Evolutionary conservation across 1,139 yeast genomes (phyloP).

Genomic region (Blastobotrys serpentis): DNA sequence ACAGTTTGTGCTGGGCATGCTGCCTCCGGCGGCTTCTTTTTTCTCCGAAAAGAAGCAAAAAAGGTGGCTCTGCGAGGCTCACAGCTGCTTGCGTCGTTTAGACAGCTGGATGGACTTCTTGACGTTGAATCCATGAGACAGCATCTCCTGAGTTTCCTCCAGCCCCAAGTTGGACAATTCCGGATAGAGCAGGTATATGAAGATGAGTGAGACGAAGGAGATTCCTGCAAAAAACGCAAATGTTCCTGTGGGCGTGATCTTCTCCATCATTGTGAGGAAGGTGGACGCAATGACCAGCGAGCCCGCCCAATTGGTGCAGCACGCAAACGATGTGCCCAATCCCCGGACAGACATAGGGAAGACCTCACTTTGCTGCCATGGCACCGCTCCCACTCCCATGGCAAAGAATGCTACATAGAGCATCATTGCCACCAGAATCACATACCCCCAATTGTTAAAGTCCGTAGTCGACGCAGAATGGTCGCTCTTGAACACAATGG

Average conservation of each 20-base stretch:
- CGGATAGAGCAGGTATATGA: constrained; percentile 82
- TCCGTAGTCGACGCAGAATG: constrained; percentile 46
- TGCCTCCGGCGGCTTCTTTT: neutral
- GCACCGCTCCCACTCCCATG: constrained; percentile 92
- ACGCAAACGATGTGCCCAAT: constrained; percentile 84
- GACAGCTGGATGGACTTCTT: constrained; percentile 54
- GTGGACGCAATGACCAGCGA: constrained; percentile 88
- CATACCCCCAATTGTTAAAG: constrained; percentile 77
- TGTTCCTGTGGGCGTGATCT: constrained; percentile 92
- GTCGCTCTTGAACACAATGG: constrained; percentile 51
- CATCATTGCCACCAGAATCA: constrained; percentile 82
- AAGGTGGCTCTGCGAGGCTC: constrained; percentile 4
- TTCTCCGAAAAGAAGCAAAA: neutral
- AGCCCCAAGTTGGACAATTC: constrained; percentile 87
- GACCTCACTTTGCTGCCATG: constrained; percentile 96
- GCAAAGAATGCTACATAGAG: constrained; percentile 86
- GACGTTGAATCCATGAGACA: constrained; percentile 82
- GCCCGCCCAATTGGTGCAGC: constrained; percentile 97
- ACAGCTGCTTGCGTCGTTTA: constrained; percentile 18
- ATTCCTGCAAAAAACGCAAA: constrained; percentile 86
- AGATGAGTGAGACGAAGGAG: constrained; percentile 66
- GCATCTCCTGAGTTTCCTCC: constrained; percentile 82
- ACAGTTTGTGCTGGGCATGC: neutral
- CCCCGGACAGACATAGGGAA: constrained; percentile 93
- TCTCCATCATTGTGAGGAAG: constrained; percentile 88